Percentiles rank a stretch among this genome's conserved stretches.
phyloP scores from a whole-genome alignment of 495 filamentous ascomycete genomes.

The Aspergillus bertholletiae region DNA sequence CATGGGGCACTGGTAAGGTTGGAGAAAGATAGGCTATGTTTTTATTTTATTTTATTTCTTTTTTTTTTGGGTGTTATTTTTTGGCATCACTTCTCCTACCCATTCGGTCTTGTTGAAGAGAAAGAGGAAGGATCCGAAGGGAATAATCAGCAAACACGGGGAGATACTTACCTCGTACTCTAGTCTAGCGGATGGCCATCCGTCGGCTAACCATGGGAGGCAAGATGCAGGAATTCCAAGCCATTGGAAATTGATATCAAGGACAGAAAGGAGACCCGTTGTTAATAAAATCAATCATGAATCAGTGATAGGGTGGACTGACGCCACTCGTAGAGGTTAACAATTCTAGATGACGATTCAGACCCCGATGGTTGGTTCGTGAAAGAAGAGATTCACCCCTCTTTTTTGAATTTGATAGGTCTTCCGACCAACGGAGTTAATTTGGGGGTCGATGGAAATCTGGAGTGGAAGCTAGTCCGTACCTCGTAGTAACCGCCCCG shows the following conservation, averaged over 20 bases:
- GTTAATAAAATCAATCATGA: slow-evolving; percentile 1
- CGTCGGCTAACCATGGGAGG: neutral
- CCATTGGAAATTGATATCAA: neutral
- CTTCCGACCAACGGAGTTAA: neutral
- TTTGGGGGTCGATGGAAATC: neutral
- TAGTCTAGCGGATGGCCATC: neutral
- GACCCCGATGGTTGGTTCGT: neutral
- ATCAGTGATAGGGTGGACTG: neutral
- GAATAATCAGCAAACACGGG: neutral
- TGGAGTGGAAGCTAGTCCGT: neutral
- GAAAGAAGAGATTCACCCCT: slow-evolving; percentile 1
- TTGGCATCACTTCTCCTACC: too few relatives aligned
- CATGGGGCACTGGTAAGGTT: slow-evolving; percentile 7
- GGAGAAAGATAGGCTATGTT: slow-evolving; percentile 5
- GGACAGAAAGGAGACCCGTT: neutral
- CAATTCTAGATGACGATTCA: neutral
- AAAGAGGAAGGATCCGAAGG: slow-evolving; percentile 5
- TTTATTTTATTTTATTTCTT: slow-evolving; percentile 10
- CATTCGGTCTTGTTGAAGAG: slow-evolving; percentile 10
- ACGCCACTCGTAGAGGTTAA: slow-evolving; percentile 1
- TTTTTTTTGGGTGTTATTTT: too few relatives aligned
- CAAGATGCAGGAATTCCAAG: neutral
- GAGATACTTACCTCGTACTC: neutral
- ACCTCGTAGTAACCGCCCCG: too few relatives aligned
- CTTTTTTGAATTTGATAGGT: neutral